A percentile compares a stretch with the other conserved stretches of the same genome.
Evolutionary conservation across 352 stramenopile species (phyloP).

Genomic region (Pythium sukuiense): DNA sequence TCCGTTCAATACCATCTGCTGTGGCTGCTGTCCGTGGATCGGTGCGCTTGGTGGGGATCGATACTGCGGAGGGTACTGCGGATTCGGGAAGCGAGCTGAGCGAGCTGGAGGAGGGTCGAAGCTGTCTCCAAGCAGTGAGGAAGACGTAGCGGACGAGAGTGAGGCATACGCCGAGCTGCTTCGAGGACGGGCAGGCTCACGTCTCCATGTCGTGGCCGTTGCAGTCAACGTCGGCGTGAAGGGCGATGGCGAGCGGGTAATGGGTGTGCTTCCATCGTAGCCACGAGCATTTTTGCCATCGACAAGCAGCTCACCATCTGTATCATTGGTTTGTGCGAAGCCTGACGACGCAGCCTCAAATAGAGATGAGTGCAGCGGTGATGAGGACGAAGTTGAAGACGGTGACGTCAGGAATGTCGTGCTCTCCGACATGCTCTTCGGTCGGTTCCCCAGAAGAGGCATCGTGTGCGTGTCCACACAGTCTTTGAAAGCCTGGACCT

Average conservation of each 20-base stretch:
- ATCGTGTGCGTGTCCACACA: conserved; percentile 30
- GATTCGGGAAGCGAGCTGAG: conserved; percentile 2
- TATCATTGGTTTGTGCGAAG: conserved; percentile 10
- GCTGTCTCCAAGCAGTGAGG: conserved; percentile 5
- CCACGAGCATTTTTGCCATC: conserved; percentile 1
- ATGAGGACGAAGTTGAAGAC: conserved; percentile 68
- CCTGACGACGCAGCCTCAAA: conserved; percentile 31
- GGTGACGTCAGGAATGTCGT: conserved; percentile 60
- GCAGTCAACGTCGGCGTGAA: conserved; percentile 12
- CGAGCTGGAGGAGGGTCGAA: conserved; percentile 9
- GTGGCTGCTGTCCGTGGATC: background rate
- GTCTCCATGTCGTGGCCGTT: conserved; percentile 18
- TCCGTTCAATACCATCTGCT: background rate
- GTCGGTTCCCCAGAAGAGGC: conserved; percentile 22
- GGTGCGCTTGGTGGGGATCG: conserved; percentile 1
- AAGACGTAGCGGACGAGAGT: conserved; percentile 7
- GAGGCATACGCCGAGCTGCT: conserved; percentile 27
- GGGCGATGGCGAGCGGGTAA: conserved; percentile 29
- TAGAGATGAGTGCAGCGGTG: conserved; percentile 58
- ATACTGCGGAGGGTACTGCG: conserved; percentile 13
- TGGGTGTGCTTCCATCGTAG: conserved; percentile 1
- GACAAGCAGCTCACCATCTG: conserved; percentile 3
- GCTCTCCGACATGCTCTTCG: conserved; percentile 69
- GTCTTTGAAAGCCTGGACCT: conserved; percentile 68
- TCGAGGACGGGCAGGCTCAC: conserved; percentile 22